Base-by-base conservation (phyloP, 352 stramenopile species). In the Poterioochromonas sp. region DNA sequence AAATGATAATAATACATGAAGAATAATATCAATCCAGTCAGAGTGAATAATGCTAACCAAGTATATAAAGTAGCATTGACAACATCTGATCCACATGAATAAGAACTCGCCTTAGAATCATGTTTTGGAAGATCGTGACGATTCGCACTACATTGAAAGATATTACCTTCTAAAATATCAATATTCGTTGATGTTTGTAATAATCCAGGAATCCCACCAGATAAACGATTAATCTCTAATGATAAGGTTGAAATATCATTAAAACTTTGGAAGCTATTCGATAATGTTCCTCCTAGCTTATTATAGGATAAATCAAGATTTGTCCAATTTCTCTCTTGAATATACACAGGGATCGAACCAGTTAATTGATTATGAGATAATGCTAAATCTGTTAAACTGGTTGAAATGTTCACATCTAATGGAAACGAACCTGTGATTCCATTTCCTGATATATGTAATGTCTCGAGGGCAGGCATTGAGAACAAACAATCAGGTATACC, bases 301-400 rank as follows among this genome's bases (percentile, higher is more conserved):
- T 65, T 65, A 32, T 29, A 65, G 3, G 54, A 65, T 15, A 65
- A 5, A 65, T 65, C 54, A 32, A 65, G n/a, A 5, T 5, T 12
- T 39, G 5, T 32, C 54, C 26, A 39, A 15, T 11, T 15, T 39
- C 26, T 39, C 5, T 39, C 11, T 65, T 39, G 54, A 32, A 65
- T 5, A 32, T 12, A 32, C 8, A 65, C 8, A 39, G 54, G 54
- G 54, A 65, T 65, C 8, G 54, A 35, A 12, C 54, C 54, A 29
- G 54, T 65, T 15, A 65, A 39, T 35, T 11, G 11, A 39, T 65
- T 65, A 65, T 65, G 54, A 5, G 54, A 65, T 22, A 65, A 65
- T 29, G 26, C 8, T 22, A 65, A 39, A 65, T 39, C 54, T 15
- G 26, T 11, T 22, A 65, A 26, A 15, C 15, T 26, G 15, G 15